These are phyloP conservation scores for Dissophora globulifera DNA, from an alignment of 192 early-diverging fungal genomes.

Conservation along the genomic window DNA sequence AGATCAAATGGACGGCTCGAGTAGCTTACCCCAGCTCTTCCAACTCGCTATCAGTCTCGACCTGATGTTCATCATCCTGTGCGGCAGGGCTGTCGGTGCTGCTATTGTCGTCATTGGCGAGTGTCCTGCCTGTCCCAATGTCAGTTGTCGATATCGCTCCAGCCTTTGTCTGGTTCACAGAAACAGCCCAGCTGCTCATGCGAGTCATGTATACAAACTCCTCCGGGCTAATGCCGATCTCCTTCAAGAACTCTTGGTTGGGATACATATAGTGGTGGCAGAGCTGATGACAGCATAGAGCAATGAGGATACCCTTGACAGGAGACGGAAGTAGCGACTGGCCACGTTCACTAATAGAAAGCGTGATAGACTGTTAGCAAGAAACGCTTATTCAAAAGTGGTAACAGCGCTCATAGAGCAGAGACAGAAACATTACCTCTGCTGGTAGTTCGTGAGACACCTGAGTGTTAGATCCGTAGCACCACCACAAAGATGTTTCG, in stretches of 20 bases:
- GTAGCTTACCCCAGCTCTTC: conserved; percentile 55
- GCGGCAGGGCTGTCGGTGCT: conserved; percentile 29
- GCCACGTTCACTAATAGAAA: conserved; percentile 9
- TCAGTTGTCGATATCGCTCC: conserved; percentile 30
- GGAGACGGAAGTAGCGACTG: conserved; percentile 42
- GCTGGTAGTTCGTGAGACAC: conserved; percentile 65
- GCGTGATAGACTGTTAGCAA: neutral
- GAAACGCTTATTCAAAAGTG: no score
- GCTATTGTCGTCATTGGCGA: conserved; percentile 40
- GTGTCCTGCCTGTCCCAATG: conserved; percentile 25
- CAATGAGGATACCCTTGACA: conserved; percentile 80
- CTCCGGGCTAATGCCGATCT: conserved; percentile 58
- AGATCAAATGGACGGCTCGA: no score
- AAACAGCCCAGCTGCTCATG: conserved; percentile 85
- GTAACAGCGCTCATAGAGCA: conserved; percentile 8
- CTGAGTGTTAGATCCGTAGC: conserved; percentile 89
- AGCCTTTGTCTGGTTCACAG: conserved; percentile 55
- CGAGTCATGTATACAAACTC: conserved; percentile 73
- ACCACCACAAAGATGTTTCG: conserved; percentile 92
- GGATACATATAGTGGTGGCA: conserved; percentile 80
- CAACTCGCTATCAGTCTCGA: conserved; percentile 44
- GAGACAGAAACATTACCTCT: conserved; percentile 16
- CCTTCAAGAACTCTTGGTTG: conserved; percentile 68
- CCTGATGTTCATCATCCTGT: conserved; percentile 46
- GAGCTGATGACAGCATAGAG: conserved; percentile 90